Conservation (phyloP, 23 red algal genomes). For the Agarophyton chilense region DNA sequence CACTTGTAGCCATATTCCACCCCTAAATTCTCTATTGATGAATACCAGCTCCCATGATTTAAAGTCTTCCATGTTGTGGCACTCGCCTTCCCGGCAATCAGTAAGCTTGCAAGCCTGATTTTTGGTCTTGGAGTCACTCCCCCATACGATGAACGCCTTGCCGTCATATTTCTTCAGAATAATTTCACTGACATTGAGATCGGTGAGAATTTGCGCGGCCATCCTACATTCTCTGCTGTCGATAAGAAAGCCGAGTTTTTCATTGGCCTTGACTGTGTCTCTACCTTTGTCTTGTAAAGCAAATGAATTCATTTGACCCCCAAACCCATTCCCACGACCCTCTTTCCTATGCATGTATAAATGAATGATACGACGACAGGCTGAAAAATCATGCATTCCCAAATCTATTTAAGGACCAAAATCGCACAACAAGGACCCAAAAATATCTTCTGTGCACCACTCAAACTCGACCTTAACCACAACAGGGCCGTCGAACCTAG, state of each 20-base stretch:
- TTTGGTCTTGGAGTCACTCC: too few species aligned
- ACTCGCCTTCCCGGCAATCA: too few species aligned
- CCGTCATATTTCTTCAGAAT: constrained; percentile 97
- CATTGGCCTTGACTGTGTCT: constrained; percentile 96
- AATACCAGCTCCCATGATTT: too few species aligned
- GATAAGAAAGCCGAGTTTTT: constrained; percentile 93
- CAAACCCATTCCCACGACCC: constrained; percentile 94
- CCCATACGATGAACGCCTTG: too few species aligned
- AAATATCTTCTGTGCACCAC: constrained; percentile 98
- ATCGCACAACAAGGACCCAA: constrained; percentile 95
- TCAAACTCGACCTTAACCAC: constrained; percentile 94
- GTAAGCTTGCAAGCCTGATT: too few species aligned
- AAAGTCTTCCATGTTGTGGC: too few species aligned
- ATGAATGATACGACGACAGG: constrained; percentile 69
- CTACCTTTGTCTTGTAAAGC: constrained; percentile 90
- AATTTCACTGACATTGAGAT: constrained; percentile 89
- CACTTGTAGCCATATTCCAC: too few species aligned
- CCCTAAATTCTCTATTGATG: too few species aligned
- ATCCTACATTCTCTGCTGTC: constrained; percentile 96
- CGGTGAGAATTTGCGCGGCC: constrained; percentile 94
- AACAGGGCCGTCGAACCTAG: constrained; percentile 78
- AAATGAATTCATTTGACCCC: constrained; percentile 94
- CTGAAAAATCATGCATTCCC: constrained; percentile 78
- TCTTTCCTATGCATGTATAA: constrained; percentile 96
- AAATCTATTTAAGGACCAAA: constrained; percentile 93